Evolutionary conservation across 225 moss, liverwort and hornwort species (phyloP), one percentile per base, ranked within the genome.

Genomic region (Marchantia paleacea): DNA sequence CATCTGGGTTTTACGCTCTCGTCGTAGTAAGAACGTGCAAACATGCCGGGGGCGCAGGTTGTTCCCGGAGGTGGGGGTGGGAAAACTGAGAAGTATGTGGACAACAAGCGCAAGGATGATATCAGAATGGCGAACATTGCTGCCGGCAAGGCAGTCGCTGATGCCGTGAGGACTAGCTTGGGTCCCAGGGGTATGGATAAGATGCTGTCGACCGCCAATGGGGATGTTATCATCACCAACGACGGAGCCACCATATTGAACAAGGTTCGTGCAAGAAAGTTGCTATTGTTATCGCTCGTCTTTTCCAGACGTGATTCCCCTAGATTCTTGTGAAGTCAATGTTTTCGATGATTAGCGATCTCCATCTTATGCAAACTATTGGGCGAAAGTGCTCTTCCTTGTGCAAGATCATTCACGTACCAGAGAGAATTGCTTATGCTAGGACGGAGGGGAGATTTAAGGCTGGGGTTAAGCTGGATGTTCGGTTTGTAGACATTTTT

Each of bases 101-200:
- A 97, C 81, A 95, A 92, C 66, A 97, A 97, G 86, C 93, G 95
- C 28, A 93, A 97, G 83, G 97, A 97, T 80, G 97, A 97, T 73
- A 84, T 97, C 81, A 88, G 97, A 76, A 83, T 91, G 51, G 90
- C 92, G 14, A 97, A 97, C 85, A 95, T 97, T 77, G 85, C 95
- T 79, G 97, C 97, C 10, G 97, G 93, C 79, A 95, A 93, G 80
- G 95, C 93, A 19, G 97, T 97, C 75, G 95, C 95, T 22, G 97
- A 95, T 78, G 95, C 97, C 0, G 97, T 97, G 84, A 92, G 97
- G 84, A 97, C 97, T 25, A 95, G 95, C 80, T 79, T 97, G 18
- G 97, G 97, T 20, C 97, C 97, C 14, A 81, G 97, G 10, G 97
- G 95, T 14, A 95, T 97, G 97, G 97, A 92, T 84, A 97, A 97